Percentiles rank a stretch among this genome's conserved stretches.
These are phyloP conservation scores for Auricularia sp. DNA, from an alignment of 768 basidiomycete genomes.

Conservation along the genomic window DNA sequence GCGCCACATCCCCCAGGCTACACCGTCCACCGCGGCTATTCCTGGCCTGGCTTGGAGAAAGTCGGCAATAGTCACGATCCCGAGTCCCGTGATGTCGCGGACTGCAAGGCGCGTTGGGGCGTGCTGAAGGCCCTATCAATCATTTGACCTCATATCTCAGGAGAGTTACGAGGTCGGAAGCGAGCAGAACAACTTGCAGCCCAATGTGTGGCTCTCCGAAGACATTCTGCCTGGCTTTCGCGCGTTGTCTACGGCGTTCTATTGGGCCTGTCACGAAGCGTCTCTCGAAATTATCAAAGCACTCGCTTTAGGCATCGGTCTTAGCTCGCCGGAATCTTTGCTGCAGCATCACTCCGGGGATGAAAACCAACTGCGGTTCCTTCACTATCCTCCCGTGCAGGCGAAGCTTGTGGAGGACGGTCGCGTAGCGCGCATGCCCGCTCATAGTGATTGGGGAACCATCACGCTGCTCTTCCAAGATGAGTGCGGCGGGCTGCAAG, in stretches of 20 bases:
- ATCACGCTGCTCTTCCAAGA: conserved; percentile 55
- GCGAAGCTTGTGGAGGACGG: conserved; percentile 24
- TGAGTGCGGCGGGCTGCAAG: conserved; percentile 48
- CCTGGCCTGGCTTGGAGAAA: conserved; percentile 6
- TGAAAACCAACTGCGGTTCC: conserved; percentile 46
- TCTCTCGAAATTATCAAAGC: conserved; percentile 38
- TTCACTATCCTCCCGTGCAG: conserved; percentile 43
- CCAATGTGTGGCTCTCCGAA: conserved; percentile 51
- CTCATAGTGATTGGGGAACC: conserved; percentile 39
- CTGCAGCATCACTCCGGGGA: conserved; percentile 28
- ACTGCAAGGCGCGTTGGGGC: conserved; percentile 10
- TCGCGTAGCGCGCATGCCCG: conserved; percentile 33
- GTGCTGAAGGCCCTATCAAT: background rate
- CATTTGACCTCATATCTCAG: background rate
- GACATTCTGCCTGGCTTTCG: conserved; percentile 42
- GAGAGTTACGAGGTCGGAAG: conserved; percentile 42
- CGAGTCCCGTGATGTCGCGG: conserved; percentile 33
- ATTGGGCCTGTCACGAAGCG: conserved; percentile 31
- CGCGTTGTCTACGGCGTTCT: conserved; percentile 12
- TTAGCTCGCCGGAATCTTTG: conserved; percentile 34
- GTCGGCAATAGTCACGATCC: conserved; percentile 24
- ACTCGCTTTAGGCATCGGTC: conserved; percentile 37
- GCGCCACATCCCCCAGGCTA: background rate
- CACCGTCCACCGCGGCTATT: background rate
- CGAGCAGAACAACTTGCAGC: conserved; percentile 30